Evolutionary conservation across 83 land plant genomes (phyloP).

Genomic region (Thuja plicata): DNA sequence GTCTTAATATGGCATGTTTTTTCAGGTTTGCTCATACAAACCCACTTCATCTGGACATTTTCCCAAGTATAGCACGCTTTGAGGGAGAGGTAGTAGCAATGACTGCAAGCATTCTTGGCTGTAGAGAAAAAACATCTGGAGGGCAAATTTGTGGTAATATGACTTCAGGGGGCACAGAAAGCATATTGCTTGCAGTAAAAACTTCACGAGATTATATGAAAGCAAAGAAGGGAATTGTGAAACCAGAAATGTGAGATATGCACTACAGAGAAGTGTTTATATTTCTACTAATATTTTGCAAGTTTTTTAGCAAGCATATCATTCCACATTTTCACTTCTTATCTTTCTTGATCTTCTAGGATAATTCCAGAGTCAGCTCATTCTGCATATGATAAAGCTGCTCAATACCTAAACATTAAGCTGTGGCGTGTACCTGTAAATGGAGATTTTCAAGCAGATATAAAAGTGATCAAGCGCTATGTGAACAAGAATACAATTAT

Average conservation of each 20-base stretch:
- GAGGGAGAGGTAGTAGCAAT: constrained; percentile 96
- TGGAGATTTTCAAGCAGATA: constrained; percentile 77
- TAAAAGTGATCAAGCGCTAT: constrained; percentile 55
- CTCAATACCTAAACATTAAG: constrained; percentile 94
- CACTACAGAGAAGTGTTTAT: background rate
- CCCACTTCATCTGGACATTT: constrained; percentile 89
- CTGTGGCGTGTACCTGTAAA: constrained; percentile 83
- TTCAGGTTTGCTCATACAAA: constrained; percentile 99
- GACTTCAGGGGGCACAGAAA: constrained; percentile 99
- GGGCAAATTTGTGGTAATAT: constrained; percentile 98
- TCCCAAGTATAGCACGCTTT: constrained; percentile 82
- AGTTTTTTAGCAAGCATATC: background rate
- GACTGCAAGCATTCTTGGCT: constrained; percentile 90
- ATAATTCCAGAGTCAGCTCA: constrained; percentile 97
- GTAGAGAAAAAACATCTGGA: constrained; percentile 68
- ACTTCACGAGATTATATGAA: constrained; percentile 95
- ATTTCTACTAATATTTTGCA: background rate
- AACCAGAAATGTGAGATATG: constrained; percentile 86
- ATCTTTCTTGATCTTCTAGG: constrained; percentile 40
- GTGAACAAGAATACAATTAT: constrained; percentile 87
- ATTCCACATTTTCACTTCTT: background rate
- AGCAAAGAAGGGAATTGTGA: constrained; percentile 75
- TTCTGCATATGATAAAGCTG: constrained; percentile 99
- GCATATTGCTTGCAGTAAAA: constrained; percentile 94
- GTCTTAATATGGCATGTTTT: background rate